phyloP scores from a whole-genome alignment of 78 protist species.

The Cavenderia fasciculata region DNA sequence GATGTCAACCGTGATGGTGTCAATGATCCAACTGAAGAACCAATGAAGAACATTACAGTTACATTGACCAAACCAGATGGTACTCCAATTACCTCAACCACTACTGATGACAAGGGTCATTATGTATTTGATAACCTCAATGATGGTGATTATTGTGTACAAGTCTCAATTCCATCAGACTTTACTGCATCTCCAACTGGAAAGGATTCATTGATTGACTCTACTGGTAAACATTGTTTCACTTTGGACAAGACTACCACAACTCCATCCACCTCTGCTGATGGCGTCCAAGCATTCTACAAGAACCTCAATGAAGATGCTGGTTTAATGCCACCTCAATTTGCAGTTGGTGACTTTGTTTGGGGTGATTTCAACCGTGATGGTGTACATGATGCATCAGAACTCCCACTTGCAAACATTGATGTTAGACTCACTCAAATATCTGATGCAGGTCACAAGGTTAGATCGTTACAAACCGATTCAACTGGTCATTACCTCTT shows the following conservation, averaged over 20 bases:
- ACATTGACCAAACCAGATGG: neutral
- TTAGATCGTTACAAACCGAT: neutral
- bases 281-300: neutral
- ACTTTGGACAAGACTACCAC: neutral
- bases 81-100: neutral
- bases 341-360: constrained; percentile 10
- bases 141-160: neutral
- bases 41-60: neutral
- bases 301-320: neutral
- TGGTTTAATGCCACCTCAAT: constrained; percentile 14
- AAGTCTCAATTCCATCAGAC: neutral
- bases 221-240: constrained; percentile 1
- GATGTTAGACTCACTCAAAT: neutral
- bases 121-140: neutral
- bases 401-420: neutral
- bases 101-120: neutral
- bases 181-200: neutral
- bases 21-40: constrained; percentile 25
- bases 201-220: constrained; percentile 2
- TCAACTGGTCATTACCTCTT: constrained; percentile 18
- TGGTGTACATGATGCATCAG: constrained; percentile 5
- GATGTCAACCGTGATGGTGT: constrained; percentile 51
- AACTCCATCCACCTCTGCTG: neutral
- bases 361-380: constrained; percentile 23
- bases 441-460: neutral